phyloP scores from a whole-genome alignment of 2,329 filamentous ascomycete species.

The Aspergillus ibericus region DNA sequence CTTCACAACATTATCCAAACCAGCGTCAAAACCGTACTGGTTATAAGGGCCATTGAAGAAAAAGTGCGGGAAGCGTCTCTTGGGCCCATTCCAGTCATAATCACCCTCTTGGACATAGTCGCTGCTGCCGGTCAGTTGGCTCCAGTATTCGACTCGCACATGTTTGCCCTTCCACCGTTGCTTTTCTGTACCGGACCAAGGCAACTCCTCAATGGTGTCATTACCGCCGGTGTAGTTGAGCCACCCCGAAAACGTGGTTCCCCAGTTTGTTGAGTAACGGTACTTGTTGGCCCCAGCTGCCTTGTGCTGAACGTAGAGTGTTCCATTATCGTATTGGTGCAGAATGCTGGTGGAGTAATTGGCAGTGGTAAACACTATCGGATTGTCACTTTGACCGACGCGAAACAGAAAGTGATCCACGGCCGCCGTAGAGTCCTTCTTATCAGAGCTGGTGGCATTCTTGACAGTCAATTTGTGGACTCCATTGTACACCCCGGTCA shows the following conservation, averaged over 20 bases:
- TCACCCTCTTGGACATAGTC: slow-evolving; percentile 63
- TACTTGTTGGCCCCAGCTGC: slow-evolving; percentile 63
- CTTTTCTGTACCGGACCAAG: slow-evolving; percentile 59
- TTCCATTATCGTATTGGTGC: slow-evolving; percentile 43
- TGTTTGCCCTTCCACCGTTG: slow-evolving; percentile 64
- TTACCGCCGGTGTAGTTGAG: slow-evolving; percentile 55
- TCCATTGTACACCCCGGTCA: slow-evolving; percentile 61
- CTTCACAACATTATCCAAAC: slow-evolving; percentile 55
- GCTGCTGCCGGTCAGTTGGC: slow-evolving; percentile 58
- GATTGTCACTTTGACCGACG: slow-evolving; percentile 58
- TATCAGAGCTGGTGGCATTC: slow-evolving; percentile 51
- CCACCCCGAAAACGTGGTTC: slow-evolving; percentile 61
- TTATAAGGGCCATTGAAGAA: slow-evolving; percentile 65
- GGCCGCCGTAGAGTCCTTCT: slow-evolving; percentile 49
- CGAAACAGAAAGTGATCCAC: slow-evolving; percentile 64
- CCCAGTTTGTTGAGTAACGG: slow-evolving; percentile 64
- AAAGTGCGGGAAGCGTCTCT: slow-evolving; percentile 61
- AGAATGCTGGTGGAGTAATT: slow-evolving; percentile 61
- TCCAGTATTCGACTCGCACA: slow-evolving; percentile 65
- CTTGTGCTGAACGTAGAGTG: slow-evolving; percentile 56
- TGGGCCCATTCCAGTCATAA: slow-evolving; percentile 38
- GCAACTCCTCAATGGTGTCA: slow-evolving; percentile 47
- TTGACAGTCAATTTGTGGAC: slow-evolving; percentile 59
- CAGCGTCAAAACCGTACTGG: slow-evolving; percentile 63
- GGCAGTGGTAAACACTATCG: slow-evolving; percentile 59